Base-by-base conservation (phyloP, 306 rosid genomes). In the Ceratonia siliqua region DNA sequence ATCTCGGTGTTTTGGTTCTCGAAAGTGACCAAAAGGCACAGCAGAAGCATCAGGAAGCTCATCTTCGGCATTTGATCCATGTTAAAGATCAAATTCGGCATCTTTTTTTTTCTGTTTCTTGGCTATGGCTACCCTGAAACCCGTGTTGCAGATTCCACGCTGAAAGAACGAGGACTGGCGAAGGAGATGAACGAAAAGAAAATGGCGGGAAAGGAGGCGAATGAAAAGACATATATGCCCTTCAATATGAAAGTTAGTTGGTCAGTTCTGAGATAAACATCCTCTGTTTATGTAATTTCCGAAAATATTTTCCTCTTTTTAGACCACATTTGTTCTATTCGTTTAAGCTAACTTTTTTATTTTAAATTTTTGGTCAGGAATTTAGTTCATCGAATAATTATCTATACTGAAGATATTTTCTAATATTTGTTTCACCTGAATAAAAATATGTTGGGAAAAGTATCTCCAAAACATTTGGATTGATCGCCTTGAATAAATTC, bases 181-280 rank as follows among this genome's bases (percentile, higher is more conserved):
- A 25, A 25, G 38, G 10, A 7, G 42, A 9, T 3, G 55, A 0
- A 25, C 9, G 13, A 6, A 11, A 61, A 11, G 50, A 9, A 32
- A 24, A 38, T 50, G 58, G 75, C 69, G 70, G 75, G 74, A 24
- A 65, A 4, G 17, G 5, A 13, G 21, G 33, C 14, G 5, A 11
- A 2, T 9, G 22, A 66, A 74, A 68, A 66, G 76, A 73, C 83
- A 30, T 53, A 18, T 41, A 6, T 41, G 46, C 65, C 61, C 55
- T 68, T 63, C 39, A 46, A 32, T 18, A 17, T 30, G 35, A 61
- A 41, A 42, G 57, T 57, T 39, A 2, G 28, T 55, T 10, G 42
- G 30, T 18, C 9, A 61, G 25, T 33, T n/a, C 2, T 18, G 42
- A 0, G 12, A 58, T 28, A 28, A 28, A 28, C 32, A 4, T 28